Conservation (phyloP, 208 protist species). For the Wallacemonas sp. region DNA sequence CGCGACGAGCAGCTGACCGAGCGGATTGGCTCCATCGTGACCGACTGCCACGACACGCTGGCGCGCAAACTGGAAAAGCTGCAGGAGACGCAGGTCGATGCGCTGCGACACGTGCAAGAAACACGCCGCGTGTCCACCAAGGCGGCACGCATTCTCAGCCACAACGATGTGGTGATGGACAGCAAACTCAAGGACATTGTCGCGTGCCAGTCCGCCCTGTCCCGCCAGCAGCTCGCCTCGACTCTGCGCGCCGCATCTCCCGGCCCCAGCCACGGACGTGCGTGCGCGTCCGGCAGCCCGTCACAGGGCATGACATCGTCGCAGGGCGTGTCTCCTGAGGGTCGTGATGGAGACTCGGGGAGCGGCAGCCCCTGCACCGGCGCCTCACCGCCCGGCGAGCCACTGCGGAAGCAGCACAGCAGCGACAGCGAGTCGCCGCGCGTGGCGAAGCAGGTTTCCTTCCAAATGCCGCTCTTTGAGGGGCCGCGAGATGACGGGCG, state of each 20-base stretch:
- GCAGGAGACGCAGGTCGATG: constrained; percentile 2
- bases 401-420: too few relatives aligned
- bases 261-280: background rate
- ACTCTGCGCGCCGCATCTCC: background rate
- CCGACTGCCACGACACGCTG: constrained; percentile 21
- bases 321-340: constrained; percentile 5
- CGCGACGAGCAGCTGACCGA: constrained; percentile 28
- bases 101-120: constrained; percentile 11
- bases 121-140: constrained; percentile 23
- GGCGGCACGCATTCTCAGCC: constrained; percentile 19
- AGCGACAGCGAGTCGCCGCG: background rate
- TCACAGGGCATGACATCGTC: background rate
- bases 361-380: background rate
- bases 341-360: background rate
- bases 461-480: constrained; percentile 18
- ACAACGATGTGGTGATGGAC: constrained; percentile 39
- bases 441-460: constrained; percentile 21
- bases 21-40: constrained; percentile 25
- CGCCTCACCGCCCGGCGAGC: too few relatives aligned
- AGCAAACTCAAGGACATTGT: constrained; percentile 28
- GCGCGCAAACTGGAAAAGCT: constrained; percentile 12
- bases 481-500: background rate
- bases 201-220: constrained; percentile 24
- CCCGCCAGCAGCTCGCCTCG: constrained; percentile 15
- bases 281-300: background rate